These are phyloP conservation scores for Coriaria nepalensis DNA, from an alignment of 306 rosid species.

Conservation along the genomic window DNA sequence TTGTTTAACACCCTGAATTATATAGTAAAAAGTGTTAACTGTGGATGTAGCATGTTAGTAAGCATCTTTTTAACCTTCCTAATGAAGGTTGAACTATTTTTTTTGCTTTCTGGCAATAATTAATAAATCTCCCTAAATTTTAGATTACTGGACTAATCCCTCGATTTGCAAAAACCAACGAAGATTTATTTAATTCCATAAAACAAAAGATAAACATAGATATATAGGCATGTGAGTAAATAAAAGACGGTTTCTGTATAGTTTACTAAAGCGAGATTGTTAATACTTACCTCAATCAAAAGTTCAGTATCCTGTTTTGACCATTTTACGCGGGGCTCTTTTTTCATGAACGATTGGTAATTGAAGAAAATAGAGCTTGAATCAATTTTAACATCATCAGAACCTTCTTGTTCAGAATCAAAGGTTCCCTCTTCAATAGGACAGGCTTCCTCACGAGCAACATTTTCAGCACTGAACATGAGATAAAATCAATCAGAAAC, in stretches of 20 bases:
- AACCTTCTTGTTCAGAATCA: constrained; percentile 47
- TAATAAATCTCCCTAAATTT: too few species aligned
- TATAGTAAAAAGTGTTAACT: neutral
- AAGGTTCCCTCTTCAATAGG: constrained; percentile 27
- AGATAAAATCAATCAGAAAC: constrained; percentile 10
- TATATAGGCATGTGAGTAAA: too few species aligned
- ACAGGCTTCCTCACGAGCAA: constrained; percentile 21
- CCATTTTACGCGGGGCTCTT: constrained; percentile 65
- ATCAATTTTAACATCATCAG: constrained; percentile 31
- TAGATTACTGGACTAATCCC: too few species aligned
- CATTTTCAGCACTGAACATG: constrained; percentile 30
- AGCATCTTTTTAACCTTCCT: neutral
- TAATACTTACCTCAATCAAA: constrained; percentile 51
- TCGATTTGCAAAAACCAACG: too few species aligned
- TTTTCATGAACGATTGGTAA: constrained; percentile 69
- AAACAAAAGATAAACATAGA: too few species aligned
- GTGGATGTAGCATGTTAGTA: too few species aligned
- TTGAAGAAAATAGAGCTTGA: constrained; percentile 27
- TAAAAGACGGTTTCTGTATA: too few species aligned
- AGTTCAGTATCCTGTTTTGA: constrained; percentile 61
- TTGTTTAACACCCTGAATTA: constrained; percentile 48
- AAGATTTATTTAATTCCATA: too few species aligned
- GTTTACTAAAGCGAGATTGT: neutral
- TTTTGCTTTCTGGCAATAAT: too few species aligned
- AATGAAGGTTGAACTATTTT: neutral